These are phyloP conservation scores for Beauveria pseudobassiana DNA, from an alignment of 2,329 filamentous ascomycete genomes.

Conservation along the genomic window DNA sequence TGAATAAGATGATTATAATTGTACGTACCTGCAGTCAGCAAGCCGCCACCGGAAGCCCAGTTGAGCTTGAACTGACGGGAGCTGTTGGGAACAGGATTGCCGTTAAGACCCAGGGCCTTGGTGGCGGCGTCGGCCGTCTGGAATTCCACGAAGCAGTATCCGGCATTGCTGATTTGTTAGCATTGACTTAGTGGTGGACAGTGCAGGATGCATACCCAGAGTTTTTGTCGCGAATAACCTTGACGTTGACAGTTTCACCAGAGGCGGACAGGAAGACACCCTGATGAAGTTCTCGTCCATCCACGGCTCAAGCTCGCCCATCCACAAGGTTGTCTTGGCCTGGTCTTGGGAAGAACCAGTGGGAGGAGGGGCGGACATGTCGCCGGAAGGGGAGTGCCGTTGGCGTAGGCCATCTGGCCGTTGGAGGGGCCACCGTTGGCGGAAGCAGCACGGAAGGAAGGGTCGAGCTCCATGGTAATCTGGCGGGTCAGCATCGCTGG, in stretches of 20 bases:
- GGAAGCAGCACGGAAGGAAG: slow-evolving; percentile 23
- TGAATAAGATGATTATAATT: not conserved
- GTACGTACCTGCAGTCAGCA: slow-evolving; percentile 77
- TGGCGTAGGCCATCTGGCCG: slow-evolving; percentile 29
- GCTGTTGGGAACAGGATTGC: slow-evolving; percentile 85
- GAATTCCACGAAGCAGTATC: slow-evolving; percentile 98
- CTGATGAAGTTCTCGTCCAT: slow-evolving; percentile 98
- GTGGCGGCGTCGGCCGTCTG: slow-evolving; percentile 71
- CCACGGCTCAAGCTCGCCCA: slow-evolving; percentile 98
- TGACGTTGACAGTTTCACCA: slow-evolving; percentile 92
- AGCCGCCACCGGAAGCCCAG: slow-evolving; percentile 94
- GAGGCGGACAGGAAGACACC: slow-evolving; percentile 83
- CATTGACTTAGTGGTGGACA: not conserved
- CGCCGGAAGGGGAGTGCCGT: slow-evolving; percentile 33
- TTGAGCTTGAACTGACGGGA: slow-evolving; percentile 96
- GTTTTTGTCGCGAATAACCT: slow-evolving; percentile 99
- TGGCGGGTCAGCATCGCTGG: slow-evolving; percentile 10
- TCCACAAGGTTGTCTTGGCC: slow-evolving; percentile 58
- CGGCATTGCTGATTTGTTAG: slow-evolving; percentile 65
- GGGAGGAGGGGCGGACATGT: slow-evolving; percentile 29
- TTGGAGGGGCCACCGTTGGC: slow-evolving; percentile 25
- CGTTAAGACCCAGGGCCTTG: slow-evolving; percentile 87
- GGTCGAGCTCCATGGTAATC: slow-evolving; percentile 26
- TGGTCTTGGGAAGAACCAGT: slow-evolving; percentile 34
- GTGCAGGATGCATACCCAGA: slow-evolving; percentile 60